These are phyloP conservation scores for Phytophthora fragariae DNA, from an alignment of 352 stramenopile genomes.

Conservation along the genomic window DNA sequence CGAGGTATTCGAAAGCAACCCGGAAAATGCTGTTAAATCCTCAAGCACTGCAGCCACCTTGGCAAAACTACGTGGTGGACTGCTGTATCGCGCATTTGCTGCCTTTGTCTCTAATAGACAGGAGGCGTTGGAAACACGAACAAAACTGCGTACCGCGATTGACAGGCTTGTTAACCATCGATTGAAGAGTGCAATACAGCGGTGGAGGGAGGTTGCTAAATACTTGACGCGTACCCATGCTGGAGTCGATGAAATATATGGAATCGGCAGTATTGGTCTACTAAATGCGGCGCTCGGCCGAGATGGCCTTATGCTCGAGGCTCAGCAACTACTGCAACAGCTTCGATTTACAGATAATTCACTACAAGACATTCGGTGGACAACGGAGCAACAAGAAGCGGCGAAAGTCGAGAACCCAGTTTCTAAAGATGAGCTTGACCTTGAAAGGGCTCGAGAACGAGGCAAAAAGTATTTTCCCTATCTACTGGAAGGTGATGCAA, in stretches of 20 bases:
- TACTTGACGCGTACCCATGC: constrained; percentile 18
- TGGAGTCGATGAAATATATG: constrained; percentile 33
- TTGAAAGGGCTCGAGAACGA: constrained; percentile 9
- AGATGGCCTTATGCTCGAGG: constrained; percentile 57
- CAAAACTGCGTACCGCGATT: constrained; percentile 51
- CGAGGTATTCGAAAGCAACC: constrained; percentile 56
- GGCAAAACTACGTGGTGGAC: constrained; percentile 48
- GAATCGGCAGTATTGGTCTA: constrained; percentile 57
- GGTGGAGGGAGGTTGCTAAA: constrained; percentile 42
- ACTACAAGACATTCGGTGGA: constrained; percentile 53
- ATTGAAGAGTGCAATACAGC: constrained; percentile 31
- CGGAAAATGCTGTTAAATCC: constrained; percentile 19
- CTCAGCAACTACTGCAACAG: constrained; percentile 51
- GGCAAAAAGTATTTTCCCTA: constrained; percentile 55
- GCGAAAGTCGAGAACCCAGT: constrained; percentile 7
- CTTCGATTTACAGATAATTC: constrained; percentile 49
- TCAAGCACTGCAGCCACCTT: constrained; percentile 32
- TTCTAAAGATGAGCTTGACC: constrained; percentile 8
- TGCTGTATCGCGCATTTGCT: constrained; percentile 58
- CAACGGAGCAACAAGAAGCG: constrained; percentile 44
- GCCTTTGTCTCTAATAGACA: constrained; percentile 57
- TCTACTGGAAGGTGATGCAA: constrained; percentile 66
- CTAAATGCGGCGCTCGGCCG: constrained; percentile 58
- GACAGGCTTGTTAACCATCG: constrained; percentile 36
- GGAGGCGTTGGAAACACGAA: constrained; percentile 37